Evolutionary conservation across 768 basidiomycete genomes (phyloP).

Genomic region (Pluteus cervinus): DNA sequence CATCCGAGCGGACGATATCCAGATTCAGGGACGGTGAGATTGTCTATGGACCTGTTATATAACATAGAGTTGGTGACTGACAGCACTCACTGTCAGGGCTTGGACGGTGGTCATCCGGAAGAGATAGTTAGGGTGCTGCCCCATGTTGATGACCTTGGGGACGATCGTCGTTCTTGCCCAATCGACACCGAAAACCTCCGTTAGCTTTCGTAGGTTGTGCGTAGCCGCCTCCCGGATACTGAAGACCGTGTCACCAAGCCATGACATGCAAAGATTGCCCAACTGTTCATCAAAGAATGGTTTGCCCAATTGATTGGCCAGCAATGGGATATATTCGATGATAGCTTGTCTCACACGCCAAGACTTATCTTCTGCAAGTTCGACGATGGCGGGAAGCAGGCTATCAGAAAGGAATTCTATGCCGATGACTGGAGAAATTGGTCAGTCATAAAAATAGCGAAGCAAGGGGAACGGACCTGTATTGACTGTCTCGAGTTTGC

Average conservation of each 20-base stretch:
- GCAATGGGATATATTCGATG: conserved; percentile 98
- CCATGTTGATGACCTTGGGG: conserved; percentile 97
- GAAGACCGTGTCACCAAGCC: conserved; percentile 97
- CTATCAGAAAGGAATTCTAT: conserved; percentile 93
- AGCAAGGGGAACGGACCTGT: conserved; percentile 49
- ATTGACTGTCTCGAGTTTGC: conserved; percentile 96
- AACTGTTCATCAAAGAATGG: conserved; percentile 98
- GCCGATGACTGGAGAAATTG: conserved; percentile 72
- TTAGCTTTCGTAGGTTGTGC: conserved; percentile 91
- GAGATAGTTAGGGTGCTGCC: conserved; percentile 92
- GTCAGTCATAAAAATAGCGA: conserved; percentile 11
- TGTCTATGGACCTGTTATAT: conserved; percentile 47
- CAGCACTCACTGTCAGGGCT: conserved; percentile 79
- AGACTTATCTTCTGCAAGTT: conserved; percentile 98
- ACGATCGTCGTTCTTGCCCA: conserved; percentile 95
- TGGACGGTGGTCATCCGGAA: conserved; percentile 99
- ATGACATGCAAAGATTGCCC: conserved; percentile 96
- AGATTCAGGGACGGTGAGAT: conserved; percentile 86
- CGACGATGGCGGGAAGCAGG: conserved; percentile 94
- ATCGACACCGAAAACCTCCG: conserved; percentile 97
- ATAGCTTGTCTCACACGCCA: conserved; percentile 99
- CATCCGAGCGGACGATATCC: conserved; percentile 77
- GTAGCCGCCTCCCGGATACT: conserved; percentile 99
- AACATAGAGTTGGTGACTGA: conserved; percentile 8
- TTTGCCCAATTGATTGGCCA: conserved; percentile 96